Percentiles rank a stretch among this genome's conserved stretches.
Conservation (phyloP, 768 basidiomycete species). For the Boletus eberwhitei region DNA sequence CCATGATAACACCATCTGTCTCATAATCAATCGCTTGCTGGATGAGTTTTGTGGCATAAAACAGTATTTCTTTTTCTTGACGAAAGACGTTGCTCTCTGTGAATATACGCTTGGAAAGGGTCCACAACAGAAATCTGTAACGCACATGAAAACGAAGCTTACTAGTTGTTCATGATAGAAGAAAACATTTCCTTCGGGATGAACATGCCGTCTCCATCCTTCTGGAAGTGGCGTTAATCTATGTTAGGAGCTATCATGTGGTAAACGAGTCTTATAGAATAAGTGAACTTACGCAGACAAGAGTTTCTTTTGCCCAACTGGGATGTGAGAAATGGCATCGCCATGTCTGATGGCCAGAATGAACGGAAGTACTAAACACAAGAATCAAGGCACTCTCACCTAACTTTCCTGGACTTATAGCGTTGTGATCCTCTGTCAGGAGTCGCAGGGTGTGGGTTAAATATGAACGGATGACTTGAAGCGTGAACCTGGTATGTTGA, state of each 20-base stretch:
- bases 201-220: constrained; percentile 7
- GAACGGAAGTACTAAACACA: not conserved
- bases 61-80: too few species aligned
- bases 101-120: too few species aligned
- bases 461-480: not conserved
- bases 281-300: constrained; percentile 2
- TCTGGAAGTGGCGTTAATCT: not conserved
- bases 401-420: not conserved
- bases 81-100: too few species aligned
- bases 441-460: not conserved
- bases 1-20: too few species aligned
- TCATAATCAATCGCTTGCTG: too few species aligned
- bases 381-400: not conserved
- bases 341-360: not conserved
- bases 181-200: constrained; percentile 9
- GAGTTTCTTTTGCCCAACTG: constrained; percentile 4
- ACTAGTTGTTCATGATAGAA: constrained; percentile 12
- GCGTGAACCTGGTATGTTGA: not conserved
- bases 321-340: not conserved
- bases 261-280: not conserved
- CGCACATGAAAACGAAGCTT: not conserved
- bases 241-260: not conserved
- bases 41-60: too few species aligned
- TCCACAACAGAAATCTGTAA: not conserved
- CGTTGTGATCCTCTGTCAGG: constrained; percentile 7